phyloP scores from a whole-genome alignment of 2,329 filamentous ascomycete genomes.

The Colletotrichum somersetense region DNA sequence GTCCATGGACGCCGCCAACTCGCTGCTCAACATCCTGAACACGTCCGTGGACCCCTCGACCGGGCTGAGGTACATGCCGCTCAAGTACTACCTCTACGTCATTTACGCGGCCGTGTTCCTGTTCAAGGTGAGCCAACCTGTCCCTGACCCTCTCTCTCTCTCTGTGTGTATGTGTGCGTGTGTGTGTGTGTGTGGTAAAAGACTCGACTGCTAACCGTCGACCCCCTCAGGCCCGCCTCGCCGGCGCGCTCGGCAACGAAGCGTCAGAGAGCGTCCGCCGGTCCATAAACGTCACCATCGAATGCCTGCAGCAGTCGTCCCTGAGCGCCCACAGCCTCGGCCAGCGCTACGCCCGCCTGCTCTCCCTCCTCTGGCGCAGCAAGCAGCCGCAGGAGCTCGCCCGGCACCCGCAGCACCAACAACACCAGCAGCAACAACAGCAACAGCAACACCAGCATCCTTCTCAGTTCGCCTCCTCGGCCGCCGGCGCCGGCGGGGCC shows the following conservation, averaged over 20 bases:
- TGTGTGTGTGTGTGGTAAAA: not conserved
- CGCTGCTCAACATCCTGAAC: constrained; percentile 70
- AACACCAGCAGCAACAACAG: not conserved
- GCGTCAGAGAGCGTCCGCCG: constrained; percentile 68
- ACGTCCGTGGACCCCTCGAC: constrained; percentile 69
- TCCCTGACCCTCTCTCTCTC: not conserved
- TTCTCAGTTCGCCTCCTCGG: not conserved
- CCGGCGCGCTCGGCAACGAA: constrained; percentile 68
- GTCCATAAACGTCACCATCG: constrained; percentile 69
- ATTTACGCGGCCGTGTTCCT: constrained; percentile 75
- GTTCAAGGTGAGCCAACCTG: constrained; percentile 64
- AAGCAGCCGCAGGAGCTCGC: constrained; percentile 34
- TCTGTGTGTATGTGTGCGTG: not conserved
- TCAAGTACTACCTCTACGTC: constrained; percentile 72
- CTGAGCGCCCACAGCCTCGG: constrained; percentile 70
- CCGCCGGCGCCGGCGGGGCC: not conserved
- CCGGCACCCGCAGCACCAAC: constrained; percentile 38
- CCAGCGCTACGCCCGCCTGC: constrained; percentile 70
- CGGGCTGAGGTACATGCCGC: constrained; percentile 73
- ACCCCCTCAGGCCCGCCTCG: constrained; percentile 62
- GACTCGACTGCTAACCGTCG: not conserved
- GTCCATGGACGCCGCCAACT: constrained; percentile 73
- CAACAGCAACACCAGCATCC: not conserved
- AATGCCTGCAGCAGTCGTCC: constrained; percentile 70
- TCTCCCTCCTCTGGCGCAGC: constrained; percentile 71